A percentile compares a stretch with the other conserved stretches of the same genome.
Conservation (phyloP, 2,329 filamentous ascomycete genomes). For the Cadophora malorum region DNA sequence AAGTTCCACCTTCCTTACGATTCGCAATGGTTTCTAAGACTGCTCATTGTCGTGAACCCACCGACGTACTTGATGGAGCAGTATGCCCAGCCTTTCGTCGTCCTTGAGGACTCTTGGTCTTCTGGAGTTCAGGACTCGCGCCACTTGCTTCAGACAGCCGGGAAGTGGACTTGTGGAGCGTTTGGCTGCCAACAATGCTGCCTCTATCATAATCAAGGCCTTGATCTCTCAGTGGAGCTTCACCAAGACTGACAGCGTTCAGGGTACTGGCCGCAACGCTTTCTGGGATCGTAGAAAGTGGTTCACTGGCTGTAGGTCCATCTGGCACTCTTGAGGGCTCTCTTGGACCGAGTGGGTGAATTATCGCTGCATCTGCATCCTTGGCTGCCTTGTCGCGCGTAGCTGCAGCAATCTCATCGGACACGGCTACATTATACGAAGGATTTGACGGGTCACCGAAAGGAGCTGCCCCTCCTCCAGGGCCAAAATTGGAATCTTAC, state of each 20-base stretch:
- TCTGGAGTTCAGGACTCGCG: conserved; percentile 6
- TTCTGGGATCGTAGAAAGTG: conserved; percentile 11
- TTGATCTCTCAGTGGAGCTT: conserved; percentile 23
- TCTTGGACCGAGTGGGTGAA: conserved; percentile 15
- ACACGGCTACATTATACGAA: conserved; percentile 76
- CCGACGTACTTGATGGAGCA: conserved; percentile 8
- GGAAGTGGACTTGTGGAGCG: background rate
- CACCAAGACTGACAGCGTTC: conserved; percentile 7
- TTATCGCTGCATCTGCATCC: conserved; percentile 52
- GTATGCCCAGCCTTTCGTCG: conserved; percentile 17
- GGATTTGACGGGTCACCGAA: conserved; percentile 70
- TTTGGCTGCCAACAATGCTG: conserved; percentile 6
- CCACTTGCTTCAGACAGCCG: conserved; percentile 8
- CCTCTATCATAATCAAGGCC: background rate
- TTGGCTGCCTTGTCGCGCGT: conserved; percentile 46
- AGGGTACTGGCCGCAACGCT: conserved; percentile 11
- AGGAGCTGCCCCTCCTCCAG: conserved; percentile 64
- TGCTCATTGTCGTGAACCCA: conserved; percentile 5
- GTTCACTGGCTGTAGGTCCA: background rate
- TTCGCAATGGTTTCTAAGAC: conserved; percentile 5
- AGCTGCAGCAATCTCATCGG: conserved; percentile 65
- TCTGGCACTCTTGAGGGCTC: background rate
- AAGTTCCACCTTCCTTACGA: background rate
- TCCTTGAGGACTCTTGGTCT: conserved; percentile 19
- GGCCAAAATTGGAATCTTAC: conserved; percentile 83